phyloP scores from a whole-genome alignment of 495 filamentous ascomycete species.

The Lasiosphaeriaceae sp. region DNA sequence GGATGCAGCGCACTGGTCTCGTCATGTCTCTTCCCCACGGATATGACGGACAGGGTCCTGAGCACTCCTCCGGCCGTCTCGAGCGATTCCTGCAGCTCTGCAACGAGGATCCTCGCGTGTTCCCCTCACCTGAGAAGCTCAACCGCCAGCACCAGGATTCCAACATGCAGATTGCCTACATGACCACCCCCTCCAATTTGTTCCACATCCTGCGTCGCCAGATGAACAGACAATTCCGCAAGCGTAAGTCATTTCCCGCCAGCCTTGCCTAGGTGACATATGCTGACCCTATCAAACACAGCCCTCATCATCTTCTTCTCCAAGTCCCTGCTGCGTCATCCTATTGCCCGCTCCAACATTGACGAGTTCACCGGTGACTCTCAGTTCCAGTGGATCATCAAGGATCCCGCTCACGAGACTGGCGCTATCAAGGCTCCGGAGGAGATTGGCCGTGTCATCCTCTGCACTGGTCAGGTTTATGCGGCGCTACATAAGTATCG shows the following conservation, averaged over 20 bases:
- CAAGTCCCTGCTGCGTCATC: constrained; percentile 89
- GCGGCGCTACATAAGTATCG: constrained; percentile 88
- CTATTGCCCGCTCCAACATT: constrained; percentile 79
- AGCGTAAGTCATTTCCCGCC: constrained; percentile 69
- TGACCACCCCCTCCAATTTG: constrained; percentile 87
- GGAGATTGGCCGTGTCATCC: constrained; percentile 87
- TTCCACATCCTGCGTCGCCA: constrained; percentile 96
- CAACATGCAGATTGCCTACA: constrained; percentile 98
- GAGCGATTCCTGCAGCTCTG: constrained; percentile 96
- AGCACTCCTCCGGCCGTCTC: constrained; percentile 96
- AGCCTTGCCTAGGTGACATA: background rate
- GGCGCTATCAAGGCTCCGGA: constrained; percentile 70
- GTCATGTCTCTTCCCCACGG: constrained; percentile 94
- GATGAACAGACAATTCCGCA: constrained; percentile 98
- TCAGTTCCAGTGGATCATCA: constrained; percentile 94
- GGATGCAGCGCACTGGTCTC: constrained; percentile 93
- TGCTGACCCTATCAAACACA: constrained; percentile 45
- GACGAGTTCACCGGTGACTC: constrained; percentile 86
- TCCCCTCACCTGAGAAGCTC: constrained; percentile 80
- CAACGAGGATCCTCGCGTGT: constrained; percentile 95
- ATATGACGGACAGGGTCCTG: constrained; percentile 96
- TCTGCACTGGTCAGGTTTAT: constrained; percentile 95
- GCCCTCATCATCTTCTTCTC: constrained; percentile 96
- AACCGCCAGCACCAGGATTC: constrained; percentile 98
- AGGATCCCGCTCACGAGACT: constrained; percentile 74